Conservation (phyloP, 2,329 filamentous ascomycete species). For the Trichophyton schoenleinii region DNA sequence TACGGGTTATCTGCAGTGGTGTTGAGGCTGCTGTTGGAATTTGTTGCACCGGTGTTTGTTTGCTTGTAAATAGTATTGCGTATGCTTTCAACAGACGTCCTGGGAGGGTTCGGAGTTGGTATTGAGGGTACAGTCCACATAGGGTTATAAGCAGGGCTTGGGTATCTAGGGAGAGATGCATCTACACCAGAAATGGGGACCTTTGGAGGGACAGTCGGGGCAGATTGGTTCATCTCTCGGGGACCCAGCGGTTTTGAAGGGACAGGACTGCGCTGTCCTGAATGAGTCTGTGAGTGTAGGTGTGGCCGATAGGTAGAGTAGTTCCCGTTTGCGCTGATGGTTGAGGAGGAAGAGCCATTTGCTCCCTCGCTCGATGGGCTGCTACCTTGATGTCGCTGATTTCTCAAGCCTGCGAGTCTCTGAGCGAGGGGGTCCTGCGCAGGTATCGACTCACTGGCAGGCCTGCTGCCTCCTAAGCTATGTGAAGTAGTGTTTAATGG, state of each 20-base stretch:
- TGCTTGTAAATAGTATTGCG: slow-evolving; percentile 20
- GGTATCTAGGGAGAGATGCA: slow-evolving; percentile 34
- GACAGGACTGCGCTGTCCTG: slow-evolving; percentile 13
- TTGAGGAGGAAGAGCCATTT: neutral
- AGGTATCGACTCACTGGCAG: neutral
- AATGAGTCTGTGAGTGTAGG: neutral
- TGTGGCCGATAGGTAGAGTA: slow-evolving; percentile 13
- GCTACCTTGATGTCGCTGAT: slow-evolving; percentile 12
- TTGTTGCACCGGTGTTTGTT: slow-evolving; percentile 9
- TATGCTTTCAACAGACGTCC: slow-evolving; percentile 30
- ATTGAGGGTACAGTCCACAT: slow-evolving; percentile 31
- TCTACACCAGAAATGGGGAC: slow-evolving; percentile 25
- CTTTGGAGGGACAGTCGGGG: slow-evolving; percentile 32
- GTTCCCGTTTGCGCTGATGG: slow-evolving; percentile 9
- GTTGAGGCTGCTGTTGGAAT: slow-evolving; percentile 23
- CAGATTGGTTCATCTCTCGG: slow-evolving; percentile 30
- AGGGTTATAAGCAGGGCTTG: slow-evolving; percentile 38
- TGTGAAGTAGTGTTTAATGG: neutral
- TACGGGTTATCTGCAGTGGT: slow-evolving; percentile 33
- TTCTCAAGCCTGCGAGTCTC: slow-evolving; percentile 30
- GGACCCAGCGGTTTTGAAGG: slow-evolving; percentile 29
- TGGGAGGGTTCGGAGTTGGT: slow-evolving; percentile 26
- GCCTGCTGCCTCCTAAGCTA: slow-evolving; percentile 1
- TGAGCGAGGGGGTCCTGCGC: slow-evolving; percentile 28
- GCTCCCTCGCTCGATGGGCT: neutral